phyloP scores from a whole-genome alignment of 495 filamentous ascomycete species.

The Polyplosphaeria fusca region DNA sequence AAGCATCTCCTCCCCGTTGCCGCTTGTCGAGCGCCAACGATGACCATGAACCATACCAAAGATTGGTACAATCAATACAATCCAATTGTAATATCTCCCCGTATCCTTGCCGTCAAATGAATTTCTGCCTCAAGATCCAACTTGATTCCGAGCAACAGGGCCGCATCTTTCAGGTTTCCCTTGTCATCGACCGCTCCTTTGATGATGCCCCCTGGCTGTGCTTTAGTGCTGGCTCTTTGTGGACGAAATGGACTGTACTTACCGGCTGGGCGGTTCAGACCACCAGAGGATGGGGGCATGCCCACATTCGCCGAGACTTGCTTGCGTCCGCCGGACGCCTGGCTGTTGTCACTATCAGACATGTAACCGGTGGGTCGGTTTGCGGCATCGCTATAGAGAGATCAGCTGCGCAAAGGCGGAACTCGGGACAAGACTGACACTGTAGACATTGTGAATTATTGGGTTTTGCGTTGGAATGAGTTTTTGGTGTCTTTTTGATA shows the following conservation, averaged over 20 bases:
- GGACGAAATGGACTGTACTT: constrained; percentile 2
- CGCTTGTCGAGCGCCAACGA: no score
- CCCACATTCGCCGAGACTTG: constrained; percentile 33
- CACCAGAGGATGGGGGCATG: constrained; percentile 42
- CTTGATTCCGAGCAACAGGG: constrained; percentile 48
- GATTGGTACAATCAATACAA: constrained; percentile 12
- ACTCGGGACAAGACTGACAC: constrained; percentile 14
- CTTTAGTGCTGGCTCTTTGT: neutral
- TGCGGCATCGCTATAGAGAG: constrained; percentile 8
- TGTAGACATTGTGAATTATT: constrained; percentile 14
- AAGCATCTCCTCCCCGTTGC: no score
- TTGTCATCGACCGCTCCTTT: constrained; percentile 45
- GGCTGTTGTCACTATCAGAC: constrained; percentile 32
- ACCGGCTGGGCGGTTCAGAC: constrained; percentile 45
- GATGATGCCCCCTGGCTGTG: constrained; percentile 26
- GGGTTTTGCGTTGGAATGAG: neutral
- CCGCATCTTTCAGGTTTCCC: constrained; percentile 45
- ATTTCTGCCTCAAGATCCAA: constrained; percentile 49
- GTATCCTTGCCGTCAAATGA: constrained; percentile 47
- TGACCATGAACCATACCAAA: neutral
- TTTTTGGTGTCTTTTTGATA: no score
- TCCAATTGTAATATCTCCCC: constrained; percentile 45
- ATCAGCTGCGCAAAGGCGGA: neutral
- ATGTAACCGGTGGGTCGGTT: constrained; percentile 21
- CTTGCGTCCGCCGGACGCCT: constrained; percentile 26